phyloP scores from a whole-genome alignment of 148 eudicot genomes.

The Cornus suecica region DNA sequence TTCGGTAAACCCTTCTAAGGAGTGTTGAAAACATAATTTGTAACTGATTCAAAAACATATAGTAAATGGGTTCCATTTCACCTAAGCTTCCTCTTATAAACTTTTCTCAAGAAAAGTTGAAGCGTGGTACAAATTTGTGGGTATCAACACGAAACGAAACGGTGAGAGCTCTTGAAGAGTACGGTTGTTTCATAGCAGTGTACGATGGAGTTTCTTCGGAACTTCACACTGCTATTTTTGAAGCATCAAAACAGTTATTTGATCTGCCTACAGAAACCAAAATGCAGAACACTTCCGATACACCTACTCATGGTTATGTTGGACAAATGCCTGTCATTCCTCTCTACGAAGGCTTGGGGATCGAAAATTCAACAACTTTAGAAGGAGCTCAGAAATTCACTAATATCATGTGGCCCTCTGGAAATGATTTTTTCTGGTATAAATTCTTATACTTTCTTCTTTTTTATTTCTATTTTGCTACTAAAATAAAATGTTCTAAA shows the following conservation, averaged over 20 bases:
- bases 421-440: slow-evolving; percentile 34
- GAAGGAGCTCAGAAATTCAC: slow-evolving; percentile 33
- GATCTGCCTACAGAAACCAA: slow-evolving; percentile 36
- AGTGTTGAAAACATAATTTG: too few relatives aligned
- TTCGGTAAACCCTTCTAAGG: too few relatives aligned
- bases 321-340: slow-evolving; percentile 34
- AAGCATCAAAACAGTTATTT: slow-evolving; percentile 27
- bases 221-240: slow-evolving; percentile 30
- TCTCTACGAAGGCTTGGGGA: slow-evolving; percentile 38
- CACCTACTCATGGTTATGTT: slow-evolving; percentile 39
- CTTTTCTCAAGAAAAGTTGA: slow-evolving; percentile 16
- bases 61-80: slow-evolving; percentile 26
- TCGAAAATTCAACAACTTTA: slow-evolving; percentile 33
- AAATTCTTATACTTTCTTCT: neutral
- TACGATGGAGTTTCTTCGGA: slow-evolving; percentile 26
- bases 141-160: slow-evolving; percentile 18
- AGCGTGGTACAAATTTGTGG: slow-evolving; percentile 22
- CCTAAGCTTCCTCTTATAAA: slow-evolving; percentile 29
- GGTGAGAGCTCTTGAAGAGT: slow-evolving; percentile 31
- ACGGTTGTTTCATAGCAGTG: slow-evolving; percentile 34
- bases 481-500: too few relatives aligned
- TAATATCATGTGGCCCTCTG: slow-evolving; percentile 40
- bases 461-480: too few relatives aligned
- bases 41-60: neutral
- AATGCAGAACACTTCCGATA: slow-evolving; percentile 22